A percentile compares a stretch with the other conserved stretches of the same genome.
phyloP scores from a whole-genome alignment of 352 stramenopile species.

The Globisporangium paddicum region DNA sequence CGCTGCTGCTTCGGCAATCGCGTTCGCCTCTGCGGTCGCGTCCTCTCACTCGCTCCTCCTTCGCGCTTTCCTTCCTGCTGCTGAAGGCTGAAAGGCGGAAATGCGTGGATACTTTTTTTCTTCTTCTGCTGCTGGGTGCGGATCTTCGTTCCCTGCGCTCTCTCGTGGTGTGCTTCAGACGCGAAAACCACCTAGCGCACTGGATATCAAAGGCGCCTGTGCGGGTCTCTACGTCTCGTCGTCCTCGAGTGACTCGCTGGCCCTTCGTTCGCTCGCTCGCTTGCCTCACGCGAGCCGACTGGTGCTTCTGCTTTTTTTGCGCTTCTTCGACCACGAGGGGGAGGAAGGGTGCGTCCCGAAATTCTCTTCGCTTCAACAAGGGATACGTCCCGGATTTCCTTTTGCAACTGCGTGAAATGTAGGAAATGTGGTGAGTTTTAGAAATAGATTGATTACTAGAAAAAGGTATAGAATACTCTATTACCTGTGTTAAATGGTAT shows the following conservation, averaged over 20 bases:
- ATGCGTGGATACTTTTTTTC: constrained; percentile 15
- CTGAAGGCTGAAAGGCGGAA: neutral
- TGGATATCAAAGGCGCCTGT: neutral
- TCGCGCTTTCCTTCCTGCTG: neutral
- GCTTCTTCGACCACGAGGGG: neutral
- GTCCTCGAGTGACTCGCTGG: neutral
- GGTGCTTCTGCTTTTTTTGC: neutral
- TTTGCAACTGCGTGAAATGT: neutral
- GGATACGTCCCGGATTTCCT: constrained; percentile 9
- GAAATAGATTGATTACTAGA: too few species aligned
- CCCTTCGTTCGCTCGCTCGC: neutral
- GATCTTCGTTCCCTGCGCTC: constrained; percentile 16
- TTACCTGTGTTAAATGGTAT: too few species aligned
- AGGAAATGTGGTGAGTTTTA: too few species aligned
- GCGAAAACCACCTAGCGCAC: neutral
- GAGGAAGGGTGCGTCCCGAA: constrained; percentile 4
- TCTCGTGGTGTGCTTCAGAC: constrained; percentile 2
- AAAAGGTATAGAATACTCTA: too few species aligned
- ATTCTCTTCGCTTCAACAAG: constrained; percentile 1
- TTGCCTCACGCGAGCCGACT: neutral
- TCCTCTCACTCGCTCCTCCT: constrained; percentile 1
- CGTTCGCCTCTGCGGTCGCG: constrained; percentile 10
- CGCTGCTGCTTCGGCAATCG: constrained; percentile 12
- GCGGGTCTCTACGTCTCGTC: neutral
- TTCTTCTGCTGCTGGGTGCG: neutral